Conservation (phyloP, 805 yeast genomes). For the Kazachstania bromeliacearum region DNA sequence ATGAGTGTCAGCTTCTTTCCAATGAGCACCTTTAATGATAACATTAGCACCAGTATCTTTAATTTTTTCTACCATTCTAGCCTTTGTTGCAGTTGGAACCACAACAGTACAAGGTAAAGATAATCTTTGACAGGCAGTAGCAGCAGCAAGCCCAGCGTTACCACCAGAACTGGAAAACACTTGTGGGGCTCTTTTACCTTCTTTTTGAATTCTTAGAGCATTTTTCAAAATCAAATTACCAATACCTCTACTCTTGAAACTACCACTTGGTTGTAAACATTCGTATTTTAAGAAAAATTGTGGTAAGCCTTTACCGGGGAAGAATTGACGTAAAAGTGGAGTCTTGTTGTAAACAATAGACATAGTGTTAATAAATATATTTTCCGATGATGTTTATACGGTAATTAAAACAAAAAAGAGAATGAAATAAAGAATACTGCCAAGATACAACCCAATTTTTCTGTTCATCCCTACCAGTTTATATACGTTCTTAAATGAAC, state of each 20-base stretch:
- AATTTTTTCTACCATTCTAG: slow-evolving; percentile 35
- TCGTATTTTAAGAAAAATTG: slow-evolving; percentile 42
- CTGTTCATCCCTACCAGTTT: too few relatives aligned
- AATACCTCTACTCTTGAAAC: slow-evolving; percentile 48
- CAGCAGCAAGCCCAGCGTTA: slow-evolving; percentile 38
- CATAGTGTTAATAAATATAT: too few relatives aligned
- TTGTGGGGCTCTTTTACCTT: slow-evolving; percentile 26
- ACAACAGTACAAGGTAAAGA: slow-evolving; percentile 44
- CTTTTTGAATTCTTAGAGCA: slow-evolving; percentile 24
- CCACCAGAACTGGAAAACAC: slow-evolving; percentile 50
- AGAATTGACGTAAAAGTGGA: slow-evolving; percentile 15
- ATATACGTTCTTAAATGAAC: too few relatives aligned
- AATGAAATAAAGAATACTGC: too few relatives aligned
- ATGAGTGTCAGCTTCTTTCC: slow-evolving; percentile 44
- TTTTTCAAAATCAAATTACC: slow-evolving; percentile 37
- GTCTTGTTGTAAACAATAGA: slow-evolving; percentile 19
- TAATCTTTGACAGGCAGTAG: slow-evolving; percentile 35
- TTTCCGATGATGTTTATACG: too few relatives aligned
- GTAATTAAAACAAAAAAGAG: too few relatives aligned
- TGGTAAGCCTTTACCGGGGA: slow-evolving; percentile 10
- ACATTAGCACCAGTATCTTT: slow-evolving; percentile 39
- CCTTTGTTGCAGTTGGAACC: slow-evolving; percentile 43
- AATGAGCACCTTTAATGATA: slow-evolving; percentile 36
- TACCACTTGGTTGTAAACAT: slow-evolving; percentile 46
- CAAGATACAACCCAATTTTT: too few relatives aligned